These are phyloP conservation scores for Mortierella sp. DNA, from an alignment of 371 early-diverging fungal genomes.

Conservation along the genomic window DNA sequence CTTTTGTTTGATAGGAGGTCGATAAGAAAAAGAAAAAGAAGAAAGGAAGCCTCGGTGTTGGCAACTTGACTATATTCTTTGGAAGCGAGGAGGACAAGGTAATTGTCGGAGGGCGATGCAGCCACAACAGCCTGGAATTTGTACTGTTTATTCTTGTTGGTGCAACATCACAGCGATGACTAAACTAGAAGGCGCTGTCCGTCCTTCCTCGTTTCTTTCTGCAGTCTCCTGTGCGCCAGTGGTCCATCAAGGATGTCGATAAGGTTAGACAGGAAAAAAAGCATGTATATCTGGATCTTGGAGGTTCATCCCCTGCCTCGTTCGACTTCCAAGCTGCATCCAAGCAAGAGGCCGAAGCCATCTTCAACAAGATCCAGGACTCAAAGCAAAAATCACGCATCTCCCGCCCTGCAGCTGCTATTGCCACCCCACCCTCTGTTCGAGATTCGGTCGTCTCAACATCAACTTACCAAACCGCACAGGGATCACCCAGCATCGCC, in stretches of 20 bases:
- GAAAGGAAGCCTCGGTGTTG: constrained; percentile 77
- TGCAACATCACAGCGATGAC: background rate
- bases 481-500: constrained; percentile 34
- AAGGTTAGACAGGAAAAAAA: constrained; percentile 71
- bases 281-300: constrained; percentile 70
- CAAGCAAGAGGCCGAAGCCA: constrained; percentile 76
- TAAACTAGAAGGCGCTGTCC: no score
- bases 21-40: constrained; percentile 85
- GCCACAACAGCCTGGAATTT: background rate
- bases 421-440: constrained; percentile 27
- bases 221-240: constrained; percentile 73
- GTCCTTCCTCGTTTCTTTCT: background rate
- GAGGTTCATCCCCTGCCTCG: constrained; percentile 62
- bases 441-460: constrained; percentile 45
- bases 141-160: background rate
- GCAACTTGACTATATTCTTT: constrained; percentile 74
- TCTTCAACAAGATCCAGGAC: constrained; percentile 70
- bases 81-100: constrained; percentile 79
- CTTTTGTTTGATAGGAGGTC: constrained; percentile 59
- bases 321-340: constrained; percentile 76
- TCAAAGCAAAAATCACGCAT: constrained; percentile 62
- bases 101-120: background rate
- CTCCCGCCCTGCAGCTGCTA: constrained; percentile 30
- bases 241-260: constrained; percentile 69
- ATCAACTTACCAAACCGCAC: constrained; percentile 51